These are phyloP conservation scores for Mycothermus thermophilus DNA, from an alignment of 495 filamentous ascomycete genomes.

Conservation along the genomic window DNA sequence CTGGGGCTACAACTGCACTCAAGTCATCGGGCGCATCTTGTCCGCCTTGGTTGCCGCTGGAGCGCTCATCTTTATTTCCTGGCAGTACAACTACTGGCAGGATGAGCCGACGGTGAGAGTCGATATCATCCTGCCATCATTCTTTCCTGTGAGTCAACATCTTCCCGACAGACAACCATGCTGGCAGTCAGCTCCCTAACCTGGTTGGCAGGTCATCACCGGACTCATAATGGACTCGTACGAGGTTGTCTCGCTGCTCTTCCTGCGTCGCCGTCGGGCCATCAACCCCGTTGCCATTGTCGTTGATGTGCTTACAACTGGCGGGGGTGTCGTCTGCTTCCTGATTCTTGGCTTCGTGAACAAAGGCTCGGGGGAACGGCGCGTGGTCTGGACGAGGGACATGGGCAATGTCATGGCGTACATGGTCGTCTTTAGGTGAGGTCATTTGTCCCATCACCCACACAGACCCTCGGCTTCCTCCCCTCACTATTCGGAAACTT, in stretches of 20 bases:
- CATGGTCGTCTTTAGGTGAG: constrained; percentile 18
- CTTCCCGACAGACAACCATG: too few species aligned
- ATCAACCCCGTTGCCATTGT: constrained; percentile 12
- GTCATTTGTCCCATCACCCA: too few species aligned
- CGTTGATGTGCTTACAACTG: constrained; percentile 11
- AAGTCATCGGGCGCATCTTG: constrained; percentile 7
- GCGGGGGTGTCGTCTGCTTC: constrained; percentile 15
- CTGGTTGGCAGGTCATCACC: constrained; percentile 4
- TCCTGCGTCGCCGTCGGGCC: constrained; percentile 4
- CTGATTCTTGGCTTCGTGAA: constrained; percentile 10
- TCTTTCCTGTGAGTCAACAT: constrained; percentile 14
- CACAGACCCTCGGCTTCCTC: too few species aligned
- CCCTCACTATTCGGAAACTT: too few species aligned
- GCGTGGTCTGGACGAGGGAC: constrained; percentile 8
- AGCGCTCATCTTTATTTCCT: constrained; percentile 9
- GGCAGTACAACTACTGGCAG: constrained; percentile 10
- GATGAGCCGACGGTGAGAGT: constrained; percentile 8
- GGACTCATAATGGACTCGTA: constrained; percentile 8
- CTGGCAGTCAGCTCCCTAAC: neutral
- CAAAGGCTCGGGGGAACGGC: neutral
- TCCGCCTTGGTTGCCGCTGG: constrained; percentile 8
- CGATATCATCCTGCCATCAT: constrained; percentile 15
- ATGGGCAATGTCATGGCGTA: constrained; percentile 17
- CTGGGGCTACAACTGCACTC: constrained; percentile 9
- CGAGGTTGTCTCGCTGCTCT: constrained; percentile 12